Evolutionary conservation across 805 yeast species (phyloP), one percentile per base, ranked within the genome.

Genomic region (Cyberlindnera euphorbiae): DNA sequence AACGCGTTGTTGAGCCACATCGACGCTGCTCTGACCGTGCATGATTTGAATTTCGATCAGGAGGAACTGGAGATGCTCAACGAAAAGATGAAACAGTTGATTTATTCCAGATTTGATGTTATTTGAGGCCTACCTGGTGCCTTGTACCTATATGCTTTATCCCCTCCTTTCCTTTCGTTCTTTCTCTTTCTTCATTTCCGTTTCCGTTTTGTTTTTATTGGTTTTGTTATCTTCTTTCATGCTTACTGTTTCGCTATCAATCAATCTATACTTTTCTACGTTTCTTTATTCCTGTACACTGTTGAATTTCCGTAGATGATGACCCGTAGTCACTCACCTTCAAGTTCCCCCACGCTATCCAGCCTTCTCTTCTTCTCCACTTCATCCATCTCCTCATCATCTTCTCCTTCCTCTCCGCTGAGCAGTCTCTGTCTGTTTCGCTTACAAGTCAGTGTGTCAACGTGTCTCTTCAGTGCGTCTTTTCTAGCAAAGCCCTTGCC

Each of bases 401-500:
- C 36, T 12, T 33, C 36, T 15, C 33, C 41, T 15, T 36, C 35
- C 30, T 32, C 34, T 21, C 22, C 28, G 13, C 22, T 30, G 16
- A 63, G 40, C 35, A 73, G 44, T 52, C 78, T 73, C 37, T 75
- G 79, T 26, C 85, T 71, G 53, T 83, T 83, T 37, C 93, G 55
- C 45, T 73, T 74, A 62, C 94, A 83, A 0, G 93, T 83, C 42
- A 79, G 60, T 0, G 94, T 83, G 33, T 81, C 82, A 37, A 67
- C 66, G 56, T 83, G 94, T 47, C 94, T 66, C 54, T 82, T 83
- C 48, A 83, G 63, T 0, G 93, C 93, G 59, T 83, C 94, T 50
- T 81, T 82, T 32, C 94, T 63, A 2, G 93, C 90, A 67, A 83
- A 83, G 0, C 93, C 89, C 52, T 83, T 83, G 25, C 85, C 86